These are phyloP conservation scores for Jamesozyma lodderae DNA, from an alignment of 805 yeast species.

Conservation along the genomic window DNA sequence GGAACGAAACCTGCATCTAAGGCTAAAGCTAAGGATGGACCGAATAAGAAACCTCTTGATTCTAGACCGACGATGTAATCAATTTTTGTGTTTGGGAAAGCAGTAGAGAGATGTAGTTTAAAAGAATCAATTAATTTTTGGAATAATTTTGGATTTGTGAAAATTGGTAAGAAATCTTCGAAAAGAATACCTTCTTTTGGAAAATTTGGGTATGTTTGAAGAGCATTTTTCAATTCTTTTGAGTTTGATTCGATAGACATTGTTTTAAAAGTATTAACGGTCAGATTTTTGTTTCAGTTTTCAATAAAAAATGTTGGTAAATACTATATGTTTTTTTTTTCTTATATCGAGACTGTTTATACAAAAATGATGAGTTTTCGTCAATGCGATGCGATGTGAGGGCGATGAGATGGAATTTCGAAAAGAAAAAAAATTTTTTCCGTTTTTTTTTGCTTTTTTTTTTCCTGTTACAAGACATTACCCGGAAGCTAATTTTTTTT, in stretches of 20 bases:
- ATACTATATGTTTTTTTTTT: no score
- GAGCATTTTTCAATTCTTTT: constrained; percentile 42
- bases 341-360: no score
- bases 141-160: constrained; percentile 73
- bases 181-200: constrained; percentile 88
- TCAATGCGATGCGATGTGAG: no score
- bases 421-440: no score
- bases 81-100: constrained; percentile 48
- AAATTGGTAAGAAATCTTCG: constrained; percentile 94
- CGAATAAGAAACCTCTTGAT: constrained; percentile 93
- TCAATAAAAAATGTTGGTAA: no score
- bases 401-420: no score
- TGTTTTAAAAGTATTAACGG: no score
- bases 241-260: constrained; percentile 31
- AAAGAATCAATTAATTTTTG: constrained; percentile 75
- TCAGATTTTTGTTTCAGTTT: no score
- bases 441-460: no score
- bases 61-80: constrained; percentile 92
- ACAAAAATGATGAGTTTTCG: no score
- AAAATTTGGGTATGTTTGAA: constrained; percentile 83
- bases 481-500: no score
- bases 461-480: no score
- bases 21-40: constrained; percentile 89
- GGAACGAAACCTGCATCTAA: constrained; percentile 89
- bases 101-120: constrained; percentile 56